Evolutionary conservation across 2,329 filamentous ascomycete species (phyloP).

Genomic region (Clarireedia hainanense): DNA sequence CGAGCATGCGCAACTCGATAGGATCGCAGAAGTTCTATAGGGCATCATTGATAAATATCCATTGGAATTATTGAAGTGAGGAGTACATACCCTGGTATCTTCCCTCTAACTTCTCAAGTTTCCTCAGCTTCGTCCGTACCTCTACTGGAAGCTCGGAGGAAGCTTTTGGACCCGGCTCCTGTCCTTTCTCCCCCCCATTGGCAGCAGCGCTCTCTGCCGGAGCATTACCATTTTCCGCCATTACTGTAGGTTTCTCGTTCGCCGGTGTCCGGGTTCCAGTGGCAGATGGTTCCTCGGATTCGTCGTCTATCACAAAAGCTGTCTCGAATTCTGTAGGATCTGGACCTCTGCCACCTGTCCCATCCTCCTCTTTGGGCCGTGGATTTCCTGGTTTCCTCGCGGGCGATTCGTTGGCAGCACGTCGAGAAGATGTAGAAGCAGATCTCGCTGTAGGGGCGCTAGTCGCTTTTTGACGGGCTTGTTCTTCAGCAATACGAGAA

Average conservation of each 20-base stretch:
- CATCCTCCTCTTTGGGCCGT: constrained; percentile 26
- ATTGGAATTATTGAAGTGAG: neutral
- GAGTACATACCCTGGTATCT: constrained; percentile 66
- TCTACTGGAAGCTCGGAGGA: constrained; percentile 53
- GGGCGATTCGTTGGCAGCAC: constrained; percentile 23
- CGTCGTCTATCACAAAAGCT: constrained; percentile 80
- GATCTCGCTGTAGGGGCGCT: constrained; percentile 35
- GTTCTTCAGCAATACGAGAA: constrained; percentile 82
- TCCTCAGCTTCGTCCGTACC: constrained; percentile 66
- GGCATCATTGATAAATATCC: constrained; percentile 12
- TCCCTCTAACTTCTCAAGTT: constrained; percentile 81
- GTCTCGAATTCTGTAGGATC: constrained; percentile 85
- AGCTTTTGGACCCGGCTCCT: constrained; percentile 14
- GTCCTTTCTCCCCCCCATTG: constrained; percentile 22
- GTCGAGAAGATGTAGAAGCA: constrained; percentile 29
- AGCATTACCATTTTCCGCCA: constrained; percentile 13
- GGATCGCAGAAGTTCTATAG: constrained; percentile 73
- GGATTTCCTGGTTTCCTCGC: constrained; percentile 19
- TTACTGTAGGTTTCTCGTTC: constrained; percentile 20
- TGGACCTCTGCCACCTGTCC: constrained; percentile 34
- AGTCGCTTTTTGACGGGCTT: constrained; percentile 54
- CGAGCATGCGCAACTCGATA: constrained; percentile 87
- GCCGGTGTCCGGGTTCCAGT: constrained; percentile 48
- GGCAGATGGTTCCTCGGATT: constrained; percentile 57
- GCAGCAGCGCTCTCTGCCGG: constrained; percentile 20